Base-by-base conservation (phyloP, 495 filamentous ascomycete species). In the Cryomyces minteri region DNA sequence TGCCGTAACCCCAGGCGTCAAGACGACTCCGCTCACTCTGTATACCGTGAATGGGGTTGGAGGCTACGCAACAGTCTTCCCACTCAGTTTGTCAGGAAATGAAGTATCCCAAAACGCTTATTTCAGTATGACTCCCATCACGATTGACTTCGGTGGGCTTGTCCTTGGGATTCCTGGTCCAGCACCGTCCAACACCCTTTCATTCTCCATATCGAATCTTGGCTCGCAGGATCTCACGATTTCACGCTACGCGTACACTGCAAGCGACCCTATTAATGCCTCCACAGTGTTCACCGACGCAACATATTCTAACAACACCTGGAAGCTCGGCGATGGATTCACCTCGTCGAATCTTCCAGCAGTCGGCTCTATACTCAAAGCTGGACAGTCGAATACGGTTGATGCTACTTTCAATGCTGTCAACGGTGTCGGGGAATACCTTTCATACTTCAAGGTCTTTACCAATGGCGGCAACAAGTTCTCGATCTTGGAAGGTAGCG, bases 211-310 rank as follows among this genome's bases (percentile, higher is more conserved):
- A 31, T 45, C 54, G 18, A 70, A 70, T 42, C 31, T 53, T 5
- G 67, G 67, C 1, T 57, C 54, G 32, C 49, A 55, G 7, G 29
- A 45, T 28, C 48, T 70, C 46, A 59, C 56, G 5, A 60, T 70
- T 31, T 33, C 41, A 5, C 48, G 64, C 1, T 60, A 54, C 44
- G 53, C 54, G 32, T 68, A 54, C 43, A 55, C 55, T 5, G 46
- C 48, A 39, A 51, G 52, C 14, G 52, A 46, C 9, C n/a, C 44
- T 28, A 45, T 57, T 25, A 52, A 56, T 36, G 52, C 49, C 9
- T 31, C 45, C 30, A 44, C 31, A 48, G 54, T 28, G 56, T 51
- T 1, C 48, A 29, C 10, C 52, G 37, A n/a, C 39, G 18, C 7
- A 12, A 37, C 34, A 12, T 37, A 12, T n/a, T n/a, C n/a, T n/a